Evolutionary conservation across 2,329 filamentous ascomycete species (phyloP), one percentile per base, ranked within the genome.

Genomic region (Albophoma yamanashiensis): DNA sequence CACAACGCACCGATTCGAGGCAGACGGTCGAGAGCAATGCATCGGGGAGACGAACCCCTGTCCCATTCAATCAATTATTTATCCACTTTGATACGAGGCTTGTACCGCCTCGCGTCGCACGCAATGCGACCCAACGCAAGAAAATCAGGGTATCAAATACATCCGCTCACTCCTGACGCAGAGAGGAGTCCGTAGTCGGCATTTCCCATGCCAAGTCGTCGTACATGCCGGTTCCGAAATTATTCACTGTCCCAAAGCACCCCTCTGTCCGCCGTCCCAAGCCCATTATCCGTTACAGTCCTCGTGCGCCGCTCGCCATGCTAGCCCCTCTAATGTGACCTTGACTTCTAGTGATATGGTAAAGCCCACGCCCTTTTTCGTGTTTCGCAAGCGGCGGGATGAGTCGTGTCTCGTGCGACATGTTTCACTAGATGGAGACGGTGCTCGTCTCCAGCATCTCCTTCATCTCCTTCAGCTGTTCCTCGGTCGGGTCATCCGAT

Each of bases 401-500:
- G 40, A 8, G 8, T 34, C 2, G 38, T 34, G 56, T 45, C 9
- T 25, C 27, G 15, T 22, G 11, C 11, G n/a, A 15, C 40, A 6
- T 7, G 58, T 43, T 14, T 58, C 56, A 67, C 20, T 52, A 61
- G 36, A 62, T 58, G 36, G 64, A 55, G 58, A 62, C 58, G 43
- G 63, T 64, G 61, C 62, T 68, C 58, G 65, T 69, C 57, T 73
- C 69, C 62, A 73, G 72, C 66, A 79, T 77, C 67, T 80, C 76
- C 69, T 84, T 80, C 80, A 88, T 82, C 70, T 81, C 78, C 71
- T 82, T 78, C 62, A 85, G 71, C 68, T 88, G 81, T 61, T 84
- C 82, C 60, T 82, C 78, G 2, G 81, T 84, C 4, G 87, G 83
- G 69, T 91, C 88, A 63, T 92, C 87, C 0, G 86, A 85, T 60